phyloP scores from a whole-genome alignment of 2,329 filamentous ascomycete genomes.

The Fusarium citri region DNA sequence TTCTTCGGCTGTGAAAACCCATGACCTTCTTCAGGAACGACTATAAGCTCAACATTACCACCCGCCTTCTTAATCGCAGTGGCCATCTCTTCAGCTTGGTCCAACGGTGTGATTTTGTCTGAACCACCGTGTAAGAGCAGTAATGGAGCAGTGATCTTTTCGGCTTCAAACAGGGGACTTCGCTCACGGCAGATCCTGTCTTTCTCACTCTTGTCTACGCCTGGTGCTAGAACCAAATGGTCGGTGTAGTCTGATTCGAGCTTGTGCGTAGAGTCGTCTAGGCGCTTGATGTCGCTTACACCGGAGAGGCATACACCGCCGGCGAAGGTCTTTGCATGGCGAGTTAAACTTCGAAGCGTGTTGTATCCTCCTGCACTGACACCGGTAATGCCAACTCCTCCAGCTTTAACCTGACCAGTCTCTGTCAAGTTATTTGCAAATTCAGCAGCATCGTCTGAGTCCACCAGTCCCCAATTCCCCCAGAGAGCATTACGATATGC shows the following conservation, averaged over 20 bases:
- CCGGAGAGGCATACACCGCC: constrained; percentile 63
- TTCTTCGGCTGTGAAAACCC: constrained; percentile 58
- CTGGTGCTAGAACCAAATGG: constrained; percentile 54
- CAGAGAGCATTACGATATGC: constrained; percentile 62
- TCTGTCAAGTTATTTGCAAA: constrained; percentile 57
- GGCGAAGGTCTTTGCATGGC: constrained; percentile 60
- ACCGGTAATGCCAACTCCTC: constrained; percentile 61
- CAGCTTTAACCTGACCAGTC: constrained; percentile 51
- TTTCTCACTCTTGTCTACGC: constrained; percentile 53
- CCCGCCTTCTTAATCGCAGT: constrained; percentile 56
- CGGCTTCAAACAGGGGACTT: constrained; percentile 61
- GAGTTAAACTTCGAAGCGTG: constrained; percentile 61
- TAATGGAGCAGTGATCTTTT: constrained; percentile 62
- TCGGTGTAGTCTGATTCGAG: constrained; percentile 66
- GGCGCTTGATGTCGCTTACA: constrained; percentile 61
- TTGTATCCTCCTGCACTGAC: constrained; percentile 66
- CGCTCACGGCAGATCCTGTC: constrained; percentile 57
- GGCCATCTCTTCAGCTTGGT: constrained; percentile 66
- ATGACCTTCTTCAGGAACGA: constrained; percentile 64
- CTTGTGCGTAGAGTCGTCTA: constrained; percentile 64
- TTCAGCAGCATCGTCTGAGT: constrained; percentile 63
- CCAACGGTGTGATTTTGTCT: constrained; percentile 69
- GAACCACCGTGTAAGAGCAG: constrained; percentile 66
- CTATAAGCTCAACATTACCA: constrained; percentile 59
- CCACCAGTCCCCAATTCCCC: constrained; percentile 62